Percentiles rank a stretch among this genome's conserved stretches.
These are phyloP conservation scores for Coemansia sp. DNA, from an alignment of 192 early-diverging fungal genomes.

Conservation along the genomic window DNA sequence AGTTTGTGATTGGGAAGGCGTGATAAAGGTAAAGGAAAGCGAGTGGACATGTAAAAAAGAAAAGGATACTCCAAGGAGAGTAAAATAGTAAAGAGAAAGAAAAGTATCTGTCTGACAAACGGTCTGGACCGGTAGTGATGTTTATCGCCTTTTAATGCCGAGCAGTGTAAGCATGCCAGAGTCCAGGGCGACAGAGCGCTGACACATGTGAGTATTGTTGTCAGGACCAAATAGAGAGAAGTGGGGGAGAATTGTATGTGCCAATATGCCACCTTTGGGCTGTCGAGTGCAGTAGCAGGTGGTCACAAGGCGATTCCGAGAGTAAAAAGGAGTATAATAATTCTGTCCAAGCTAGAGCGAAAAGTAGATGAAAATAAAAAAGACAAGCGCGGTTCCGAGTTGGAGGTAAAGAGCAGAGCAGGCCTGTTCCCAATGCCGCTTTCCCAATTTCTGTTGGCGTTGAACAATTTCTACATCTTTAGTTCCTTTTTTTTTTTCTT, in stretches of 20 bases:
- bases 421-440: not conserved
- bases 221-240: not conserved
- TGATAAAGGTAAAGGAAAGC: conserved; percentile 1
- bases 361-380: not conserved
- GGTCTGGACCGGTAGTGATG: conserved; percentile 1
- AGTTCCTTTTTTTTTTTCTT: not conserved
- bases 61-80: not conserved
- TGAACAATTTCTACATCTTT: conserved; percentile 2
- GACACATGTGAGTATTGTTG: conserved; percentile 10
- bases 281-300: conserved; percentile 7
- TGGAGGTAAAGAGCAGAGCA: not conserved
- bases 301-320: not conserved
- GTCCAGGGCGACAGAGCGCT: conserved; percentile 2
- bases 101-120: not conserved
- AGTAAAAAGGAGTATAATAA: not conserved
- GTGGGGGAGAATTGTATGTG: conserved; percentile 5
- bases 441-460: not conserved
- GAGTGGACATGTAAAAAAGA: not conserved
- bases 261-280: not conserved
- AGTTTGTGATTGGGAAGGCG: not conserved
- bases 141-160: not conserved
- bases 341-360: not conserved
- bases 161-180: not conserved
- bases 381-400: not conserved
- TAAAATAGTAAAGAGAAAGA: not conserved